phyloP scores from a whole-genome alignment of 2,329 filamentous ascomycete genomes.

The Tympanopsis confertula region DNA sequence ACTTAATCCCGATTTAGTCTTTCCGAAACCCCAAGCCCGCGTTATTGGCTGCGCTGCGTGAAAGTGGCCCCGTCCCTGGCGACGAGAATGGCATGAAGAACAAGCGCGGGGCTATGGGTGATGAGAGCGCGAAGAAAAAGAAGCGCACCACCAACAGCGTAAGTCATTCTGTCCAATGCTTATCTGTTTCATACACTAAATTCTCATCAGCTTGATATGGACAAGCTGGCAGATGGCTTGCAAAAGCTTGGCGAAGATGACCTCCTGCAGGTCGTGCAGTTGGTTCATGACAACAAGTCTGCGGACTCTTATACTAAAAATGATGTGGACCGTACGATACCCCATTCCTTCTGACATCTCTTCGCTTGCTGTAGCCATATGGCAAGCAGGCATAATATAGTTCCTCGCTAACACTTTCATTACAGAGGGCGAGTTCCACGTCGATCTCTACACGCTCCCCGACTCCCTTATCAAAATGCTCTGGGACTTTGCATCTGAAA shows the following conservation, averaged over 20 bases:
- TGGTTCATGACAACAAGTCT: constrained; percentile 95
- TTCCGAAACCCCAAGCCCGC: constrained; percentile 90
- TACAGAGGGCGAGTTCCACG: constrained; percentile 84
- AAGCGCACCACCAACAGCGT: constrained; percentile 36
- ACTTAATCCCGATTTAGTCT: constrained; percentile 17
- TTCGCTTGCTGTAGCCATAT: neutral
- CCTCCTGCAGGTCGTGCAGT: constrained; percentile 84
- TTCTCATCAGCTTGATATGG: constrained; percentile 62
- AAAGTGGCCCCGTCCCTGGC: constrained; percentile 75
- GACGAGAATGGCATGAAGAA: constrained; percentile 55
- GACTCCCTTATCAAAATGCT: constrained; percentile 83
- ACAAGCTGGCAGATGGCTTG: constrained; percentile 88
- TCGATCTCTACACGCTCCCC: constrained; percentile 94
- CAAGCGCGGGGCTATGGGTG: constrained; percentile 43
- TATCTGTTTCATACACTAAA: neutral
- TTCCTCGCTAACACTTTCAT: constrained; percentile 10
- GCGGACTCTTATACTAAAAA: constrained; percentile 94
- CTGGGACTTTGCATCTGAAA: constrained; percentile 59
- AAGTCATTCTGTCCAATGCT: neutral
- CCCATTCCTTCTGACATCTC: constrained; percentile 3
- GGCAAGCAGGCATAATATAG: neutral
- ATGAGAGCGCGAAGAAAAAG: constrained; percentile 65
- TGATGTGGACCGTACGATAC: constrained; percentile 74
- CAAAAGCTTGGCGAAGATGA: constrained; percentile 88
- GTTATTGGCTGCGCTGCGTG: constrained; percentile 67